phyloP scores from a whole-genome alignment of 2,329 filamentous ascomycete genomes.

The Bipolaris cookei region DNA sequence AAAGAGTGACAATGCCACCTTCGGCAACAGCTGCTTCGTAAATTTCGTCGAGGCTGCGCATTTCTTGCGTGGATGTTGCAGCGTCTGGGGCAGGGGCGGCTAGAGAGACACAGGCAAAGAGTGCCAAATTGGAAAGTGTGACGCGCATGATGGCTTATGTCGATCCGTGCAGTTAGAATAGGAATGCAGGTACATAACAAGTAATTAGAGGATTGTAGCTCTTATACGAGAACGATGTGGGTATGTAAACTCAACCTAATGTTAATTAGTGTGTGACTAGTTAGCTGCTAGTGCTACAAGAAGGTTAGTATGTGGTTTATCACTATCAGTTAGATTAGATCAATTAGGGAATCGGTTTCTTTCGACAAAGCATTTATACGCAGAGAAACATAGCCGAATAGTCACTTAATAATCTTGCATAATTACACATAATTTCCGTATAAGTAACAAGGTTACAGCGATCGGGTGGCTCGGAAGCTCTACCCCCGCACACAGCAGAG shows the following conservation, averaged over 20 bases:
- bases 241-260: not conserved
- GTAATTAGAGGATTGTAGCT: not conserved
- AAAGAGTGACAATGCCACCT: slow-evolving; percentile 54
- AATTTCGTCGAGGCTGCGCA: slow-evolving; percentile 58
- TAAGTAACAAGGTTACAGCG: no score
- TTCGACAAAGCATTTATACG: not conserved
- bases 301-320: not conserved
- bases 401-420: no score
- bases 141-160: slow-evolving; percentile 5
- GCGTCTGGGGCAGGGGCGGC: not conserved
- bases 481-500: no score
- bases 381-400: not conserved
- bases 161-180: not conserved
- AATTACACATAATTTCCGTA: no score
- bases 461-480: no score
- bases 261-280: not conserved
- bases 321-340: not conserved
- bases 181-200: not conserved
- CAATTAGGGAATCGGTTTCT: not conserved
- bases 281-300: not conserved
- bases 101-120: slow-evolving; percentile 1
- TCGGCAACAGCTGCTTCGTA: slow-evolving; percentile 59
- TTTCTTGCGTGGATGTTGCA: slow-evolving; percentile 44
- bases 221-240: not conserved
- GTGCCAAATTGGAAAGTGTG: slow-evolving; percentile 4